phyloP scores from a whole-genome alignment of 805 yeast genomes.

The Sugiyamaella mastotermitis region DNA sequence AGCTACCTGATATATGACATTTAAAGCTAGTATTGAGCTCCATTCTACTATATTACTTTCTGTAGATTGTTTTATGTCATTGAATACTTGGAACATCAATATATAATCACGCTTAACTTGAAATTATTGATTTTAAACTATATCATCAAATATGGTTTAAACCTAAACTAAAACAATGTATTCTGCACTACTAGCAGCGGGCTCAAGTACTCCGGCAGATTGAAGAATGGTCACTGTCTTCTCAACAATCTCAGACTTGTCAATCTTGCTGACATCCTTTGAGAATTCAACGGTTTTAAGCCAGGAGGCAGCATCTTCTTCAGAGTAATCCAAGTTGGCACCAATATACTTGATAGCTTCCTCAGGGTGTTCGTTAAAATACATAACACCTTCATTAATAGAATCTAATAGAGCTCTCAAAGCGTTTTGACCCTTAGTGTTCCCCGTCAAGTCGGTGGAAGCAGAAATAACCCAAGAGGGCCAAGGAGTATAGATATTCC shows the following conservation, averaged over 20 bases:
- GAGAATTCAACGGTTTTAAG: conserved; percentile 65
- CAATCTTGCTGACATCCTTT: conserved; percentile 43
- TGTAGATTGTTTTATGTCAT: too few species aligned
- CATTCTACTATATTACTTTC: too few species aligned
- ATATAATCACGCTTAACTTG: too few species aligned
- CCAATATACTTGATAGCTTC: conserved; percentile 64
- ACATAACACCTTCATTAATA: conserved; percentile 59
- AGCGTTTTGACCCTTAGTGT: conserved; percentile 23
- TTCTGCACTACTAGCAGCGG: conserved; percentile 15
- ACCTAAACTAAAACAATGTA: neutral
- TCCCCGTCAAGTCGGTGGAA: conserved; percentile 33
- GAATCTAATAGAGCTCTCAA: conserved; percentile 43
- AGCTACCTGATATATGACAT: too few species aligned
- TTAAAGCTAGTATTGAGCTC: too few species aligned
- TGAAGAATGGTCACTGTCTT: conserved; percentile 54
- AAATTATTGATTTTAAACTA: too few species aligned
- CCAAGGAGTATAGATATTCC: conserved; percentile 93
- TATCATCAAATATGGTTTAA: too few species aligned
- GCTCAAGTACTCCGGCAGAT: conserved; percentile 54
- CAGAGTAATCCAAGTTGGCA: conserved; percentile 64
- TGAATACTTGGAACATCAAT: too few species aligned
- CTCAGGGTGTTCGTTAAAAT: conserved; percentile 54
- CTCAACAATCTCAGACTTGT: conserved; percentile 40
- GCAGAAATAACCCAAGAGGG: conserved; percentile 85
- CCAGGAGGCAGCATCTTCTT: conserved; percentile 79